phyloP scores from a whole-genome alignment of 2,329 filamentous ascomycete genomes.

The Cordyceps cateniannulata region DNA sequence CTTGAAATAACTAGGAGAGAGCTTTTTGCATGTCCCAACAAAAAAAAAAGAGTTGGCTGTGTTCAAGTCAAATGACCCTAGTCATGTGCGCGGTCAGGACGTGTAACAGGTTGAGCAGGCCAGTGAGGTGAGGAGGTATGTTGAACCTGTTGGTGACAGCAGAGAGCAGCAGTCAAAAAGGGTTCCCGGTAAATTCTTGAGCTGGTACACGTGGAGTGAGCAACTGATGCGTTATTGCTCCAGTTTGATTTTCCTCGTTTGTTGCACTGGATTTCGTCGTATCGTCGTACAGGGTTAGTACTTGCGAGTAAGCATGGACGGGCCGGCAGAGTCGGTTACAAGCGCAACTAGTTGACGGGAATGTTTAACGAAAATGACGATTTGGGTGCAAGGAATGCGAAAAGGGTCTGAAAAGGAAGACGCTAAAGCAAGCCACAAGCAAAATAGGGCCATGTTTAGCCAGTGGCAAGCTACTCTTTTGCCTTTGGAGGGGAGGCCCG shows the following conservation, averaged over 20 bases:
- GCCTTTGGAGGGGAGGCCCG: not conserved
- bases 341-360: not conserved
- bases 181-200: not conserved
- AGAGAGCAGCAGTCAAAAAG: too few relatives aligned
- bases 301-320: not conserved
- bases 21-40: not conserved
- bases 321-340: not conserved
- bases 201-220: not conserved
- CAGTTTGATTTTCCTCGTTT: not conserved
- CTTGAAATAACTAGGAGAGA: not conserved
- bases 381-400: not conserved
- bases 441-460: not conserved
- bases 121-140: not conserved
- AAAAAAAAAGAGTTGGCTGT: not conserved
- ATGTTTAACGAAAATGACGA: not conserved
- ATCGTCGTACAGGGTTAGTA: slow-evolving; percentile 11
- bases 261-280: not conserved
- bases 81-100: slow-evolving; percentile 2
- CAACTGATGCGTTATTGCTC: not conserved
- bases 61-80: slow-evolving; percentile 1
- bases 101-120: not conserved
- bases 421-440: slow-evolving; percentile 3
- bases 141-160: not conserved
- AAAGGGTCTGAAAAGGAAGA: not conserved
- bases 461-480: not conserved